Evolutionary conservation across 345 rosid species (phyloP), one percentile per base, ranked within the genome.

Genomic region (Citrus glauca): DNA sequence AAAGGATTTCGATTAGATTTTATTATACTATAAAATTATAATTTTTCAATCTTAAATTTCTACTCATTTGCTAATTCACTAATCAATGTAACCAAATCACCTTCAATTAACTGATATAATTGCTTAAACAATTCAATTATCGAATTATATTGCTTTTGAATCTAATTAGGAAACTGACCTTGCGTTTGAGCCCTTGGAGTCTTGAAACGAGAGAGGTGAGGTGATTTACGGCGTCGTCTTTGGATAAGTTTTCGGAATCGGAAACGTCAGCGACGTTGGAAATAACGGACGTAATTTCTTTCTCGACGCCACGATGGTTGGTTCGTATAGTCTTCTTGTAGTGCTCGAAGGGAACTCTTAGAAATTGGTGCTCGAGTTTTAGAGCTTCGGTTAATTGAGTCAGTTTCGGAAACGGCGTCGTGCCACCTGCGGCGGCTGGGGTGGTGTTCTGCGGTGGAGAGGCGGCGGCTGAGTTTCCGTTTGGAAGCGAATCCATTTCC

Each of bases 271-370:
- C 76, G 77, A 93, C 91, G 78, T 85, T 82, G 57, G 95, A 88
- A 4, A 92, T 82, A 48, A 96, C 92, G 55, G 95, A 77, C 22
- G 93, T 79, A 13, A 96, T 86, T 70, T 96, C 99, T 77, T 96
- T 96, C 91, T 94, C 98, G 40, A 88, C 80, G 61, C 75, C 76
- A 5, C 99, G 92, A 81, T 94, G 94, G 86, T 94, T 92, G 45
- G 92, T 74, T 68, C 99, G 95, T 85, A 91, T 94, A 88, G 93
- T 88, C 82, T 94, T 96, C 89, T 91, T 94, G 90, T 89, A 94
- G 85, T 92, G 92, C 87, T 96, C 99, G 87, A 94, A 96, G 7
- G 99, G 99, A 24, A 94, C 98, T 25, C 98, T 89, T 79, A 92
- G 87, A 79, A 94, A 87, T 79, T 96, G 98, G 87, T 96, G 98